Base-by-base conservation (phyloP, 2,329 filamentous ascomycete species). In the Eutypella sp. region DNA sequence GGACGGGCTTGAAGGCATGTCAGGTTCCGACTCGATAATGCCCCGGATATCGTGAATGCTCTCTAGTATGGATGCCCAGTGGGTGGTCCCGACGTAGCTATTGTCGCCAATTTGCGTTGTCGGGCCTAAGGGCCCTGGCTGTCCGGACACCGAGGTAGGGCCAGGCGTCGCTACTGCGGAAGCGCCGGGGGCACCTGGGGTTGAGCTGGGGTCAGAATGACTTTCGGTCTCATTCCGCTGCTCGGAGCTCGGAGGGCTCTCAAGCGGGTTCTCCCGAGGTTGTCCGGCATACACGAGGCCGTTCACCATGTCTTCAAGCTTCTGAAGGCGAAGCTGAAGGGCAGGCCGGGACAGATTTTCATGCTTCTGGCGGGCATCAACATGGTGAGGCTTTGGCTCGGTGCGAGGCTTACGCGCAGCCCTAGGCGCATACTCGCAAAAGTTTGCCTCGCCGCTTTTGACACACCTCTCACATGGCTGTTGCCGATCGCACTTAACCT, bases 401-500 rank as follows among this genome's bases (percentile, higher is more conserved):
- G 60, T 56, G 48, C 59, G 53, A 38, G 55, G 43, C 50, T 62
- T 63, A 41, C 64, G 61, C 40, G 59, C 54, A 40, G 58, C 56
- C 40, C 63, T 62, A 25, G 59, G 56, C n/a, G 65, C 66, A 56
- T 68, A 67, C 44, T 60, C 61, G 51, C 67, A 70, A 42, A 62
- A 60, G 25, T 56, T 58, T 37, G 58, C 61, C 50, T 66, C 61
- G 36, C 63, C 65, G 44, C 62, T 67, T 51, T 66, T 67, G 36
- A 64, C 50, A 47, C 67, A 70, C 47, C 68, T 61, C 43, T 63
- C 62, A 55, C 66, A 70, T n/a, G 67, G 67, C 38, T 64, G 57
- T 42, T 64, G 58, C 31, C 67, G 63, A 47, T 69, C 66, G 53
- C 67, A 70, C 63, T 68, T 69, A 39, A 66, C 60, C 56, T 59